Base-by-base conservation (phyloP, 345 rosid genomes). In the Camelina sativa region DNA sequence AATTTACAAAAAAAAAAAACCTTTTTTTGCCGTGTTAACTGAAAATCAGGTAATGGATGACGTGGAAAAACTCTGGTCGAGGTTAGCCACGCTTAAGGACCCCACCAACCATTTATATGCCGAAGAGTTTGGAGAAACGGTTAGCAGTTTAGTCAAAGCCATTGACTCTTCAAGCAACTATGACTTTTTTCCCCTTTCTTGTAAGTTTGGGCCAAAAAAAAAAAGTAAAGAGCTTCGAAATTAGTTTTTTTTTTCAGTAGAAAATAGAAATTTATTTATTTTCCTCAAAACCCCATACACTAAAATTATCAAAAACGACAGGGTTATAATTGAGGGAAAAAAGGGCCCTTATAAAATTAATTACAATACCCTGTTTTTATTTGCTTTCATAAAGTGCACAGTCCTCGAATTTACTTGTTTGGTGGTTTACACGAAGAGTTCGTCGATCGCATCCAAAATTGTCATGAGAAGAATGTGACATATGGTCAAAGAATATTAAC, bases 381-480 rank as follows among this genome's bases (percentile, higher is more conserved):
- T 23, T 62, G 23, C 48, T 12, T 40, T 32, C 20, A 46, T 62
- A 70, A 76, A 63, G 66, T 28, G 63, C 34, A 69, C 46, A 70
- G 71, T 70, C 53, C 47, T 70, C 19, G 76, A 76, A 76, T 70
- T 76, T 63, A 70, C 76, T 70, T n/a, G 53, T 55, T 70, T 70
- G 46, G 71, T 76, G 76, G 80, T 63, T 76, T 70, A 64, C 60
- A 76, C 37, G 13, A 37, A 76, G 53, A 76, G 80, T 25, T 62
- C 58, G 54, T 56, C 11, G 41, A 38, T 38, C 58, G 46, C 76
- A 64, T 63, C 80, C 71, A 76, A 61, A 61, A 35, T 46, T 62
- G 47, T 56, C 71, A 63, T 76, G 71, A 63, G 71, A 55, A 63
- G 71, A 55, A 76, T 76, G 75, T 69, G 71, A 55, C 60, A 67